A percentile compares a stretch with the other conserved stretches of the same genome.
These are phyloP conservation scores for Vigna mungo DNA, from an alignment of 306 rosid species.

Conservation along the genomic window DNA sequence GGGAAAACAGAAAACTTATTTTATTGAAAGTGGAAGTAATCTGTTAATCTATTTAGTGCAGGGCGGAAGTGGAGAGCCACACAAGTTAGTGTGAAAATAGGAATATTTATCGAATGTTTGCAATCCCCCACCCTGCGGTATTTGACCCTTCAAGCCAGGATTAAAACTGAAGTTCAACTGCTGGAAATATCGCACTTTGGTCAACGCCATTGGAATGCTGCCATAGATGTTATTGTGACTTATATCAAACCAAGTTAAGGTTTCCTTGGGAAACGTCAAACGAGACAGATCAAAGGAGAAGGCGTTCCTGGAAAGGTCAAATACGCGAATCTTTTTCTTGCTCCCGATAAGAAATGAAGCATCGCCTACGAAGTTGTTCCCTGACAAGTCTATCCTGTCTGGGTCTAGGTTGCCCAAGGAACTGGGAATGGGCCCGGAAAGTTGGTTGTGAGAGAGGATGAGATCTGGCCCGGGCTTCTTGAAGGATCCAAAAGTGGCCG, in stretches of 20 bases:
- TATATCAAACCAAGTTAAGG: not conserved
- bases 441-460: not conserved
- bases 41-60: not conserved
- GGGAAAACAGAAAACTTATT: too few relatives aligned
- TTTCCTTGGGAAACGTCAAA: not conserved
- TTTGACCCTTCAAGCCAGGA: not conserved
- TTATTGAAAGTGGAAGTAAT: too few relatives aligned
- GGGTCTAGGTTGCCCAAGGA: not conserved
- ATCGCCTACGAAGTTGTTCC: not conserved
- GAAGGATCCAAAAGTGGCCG: not conserved
- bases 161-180: not conserved
- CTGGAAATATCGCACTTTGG: not conserved
- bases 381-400: not conserved
- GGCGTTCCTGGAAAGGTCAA: not conserved
- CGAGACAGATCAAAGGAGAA: not conserved
- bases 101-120: not conserved
- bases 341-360: not conserved
- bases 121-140: not conserved
- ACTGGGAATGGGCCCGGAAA: not conserved
- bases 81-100: not conserved
- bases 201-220: not conserved
- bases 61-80: conserved; percentile 1
- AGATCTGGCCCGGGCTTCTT: conserved; percentile 1
- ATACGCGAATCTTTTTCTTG: not conserved
- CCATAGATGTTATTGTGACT: not conserved